Conservation (phyloP, 2,329 filamentous ascomycete genomes). For the Corinectria fuckeliana region DNA sequence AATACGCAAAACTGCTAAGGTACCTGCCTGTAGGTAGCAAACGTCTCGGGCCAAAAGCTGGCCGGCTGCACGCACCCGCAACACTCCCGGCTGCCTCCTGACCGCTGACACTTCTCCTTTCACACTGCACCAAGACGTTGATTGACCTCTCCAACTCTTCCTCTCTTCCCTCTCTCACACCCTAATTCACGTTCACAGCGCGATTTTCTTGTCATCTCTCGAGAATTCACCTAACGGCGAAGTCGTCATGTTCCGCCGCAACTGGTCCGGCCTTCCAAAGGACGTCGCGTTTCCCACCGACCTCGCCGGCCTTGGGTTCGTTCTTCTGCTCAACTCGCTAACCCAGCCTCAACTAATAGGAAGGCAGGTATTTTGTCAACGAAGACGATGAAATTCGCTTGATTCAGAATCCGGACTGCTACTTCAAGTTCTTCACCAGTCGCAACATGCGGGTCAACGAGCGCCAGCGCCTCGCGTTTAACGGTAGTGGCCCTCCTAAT, state of each 20-base stretch:
- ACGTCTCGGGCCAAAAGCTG: background rate
- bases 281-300: conserved; percentile 71
- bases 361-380: conserved; percentile 77
- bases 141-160: too few relatives aligned
- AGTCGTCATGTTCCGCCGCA: conserved; percentile 73
- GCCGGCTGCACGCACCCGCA: conserved; percentile 3
- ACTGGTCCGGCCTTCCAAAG: conserved; percentile 70
- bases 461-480: conserved; percentile 75
- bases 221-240: background rate
- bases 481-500: conserved; percentile 58
- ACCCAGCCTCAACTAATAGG: background rate
- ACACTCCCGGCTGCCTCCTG: background rate
- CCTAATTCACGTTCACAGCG: background rate
- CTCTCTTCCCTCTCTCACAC: background rate
- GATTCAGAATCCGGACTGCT: conserved; percentile 69
- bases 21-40: too few relatives aligned
- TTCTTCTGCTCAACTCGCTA: background rate
- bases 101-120: background rate
- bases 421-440: conserved; percentile 77
- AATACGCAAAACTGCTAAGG: background rate
- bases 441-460: conserved; percentile 80
- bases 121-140: background rate
- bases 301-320: conserved; percentile 74
- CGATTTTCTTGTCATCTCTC: background rate
- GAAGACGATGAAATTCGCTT: conserved; percentile 76